Percentiles rank a stretch among this genome's conserved stretches.
phyloP scores from a whole-genome alignment of 2,329 filamentous ascomycete species.

The Verticillium zaregamsianum region DNA sequence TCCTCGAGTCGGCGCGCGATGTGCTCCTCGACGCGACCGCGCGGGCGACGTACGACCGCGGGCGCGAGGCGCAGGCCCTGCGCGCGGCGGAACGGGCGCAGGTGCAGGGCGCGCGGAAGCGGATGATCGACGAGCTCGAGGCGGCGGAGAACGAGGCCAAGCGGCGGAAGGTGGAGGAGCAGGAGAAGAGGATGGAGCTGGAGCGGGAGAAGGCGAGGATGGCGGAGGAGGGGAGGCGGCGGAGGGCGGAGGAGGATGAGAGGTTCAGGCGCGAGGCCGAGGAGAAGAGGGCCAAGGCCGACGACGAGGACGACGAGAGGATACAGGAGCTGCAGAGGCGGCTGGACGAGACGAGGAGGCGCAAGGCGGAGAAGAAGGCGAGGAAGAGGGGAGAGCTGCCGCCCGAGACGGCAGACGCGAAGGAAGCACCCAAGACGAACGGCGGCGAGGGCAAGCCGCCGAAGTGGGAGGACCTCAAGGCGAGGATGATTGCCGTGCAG shows the following conservation, averaged over 20 bases:
- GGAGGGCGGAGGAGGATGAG: conserved; percentile 33
- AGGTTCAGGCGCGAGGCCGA: conserved; percentile 35
- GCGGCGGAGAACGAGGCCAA: conserved; percentile 66
- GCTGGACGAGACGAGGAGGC: conserved; percentile 32
- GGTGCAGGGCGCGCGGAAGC: conserved; percentile 67
- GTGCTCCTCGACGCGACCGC: conserved; percentile 69
- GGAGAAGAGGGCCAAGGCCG: conserved; percentile 27
- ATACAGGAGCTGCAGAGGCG: conserved; percentile 13
- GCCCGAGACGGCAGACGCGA: background rate
- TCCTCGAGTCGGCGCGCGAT: conserved; percentile 81
- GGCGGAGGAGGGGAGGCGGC: conserved; percentile 26
- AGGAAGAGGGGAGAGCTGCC: conserved; percentile 16
- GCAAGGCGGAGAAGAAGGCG: conserved; percentile 30
- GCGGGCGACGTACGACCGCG: conserved; percentile 73
- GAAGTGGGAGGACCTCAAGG: conserved; percentile 14
- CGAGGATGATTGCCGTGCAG: conserved; percentile 23
- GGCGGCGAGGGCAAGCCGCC: conserved; percentile 2
- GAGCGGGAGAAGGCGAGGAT: conserved; percentile 32
- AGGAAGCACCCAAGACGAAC: background rate
- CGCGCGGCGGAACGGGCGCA: conserved; percentile 67
- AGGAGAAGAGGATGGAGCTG: conserved; percentile 29
- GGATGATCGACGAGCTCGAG: conserved; percentile 85
- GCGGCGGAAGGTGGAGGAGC: conserved; percentile 47
- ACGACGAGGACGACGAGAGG: conserved; percentile 22
- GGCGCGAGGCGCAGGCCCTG: conserved; percentile 65